phyloP scores from a whole-genome alignment of 148 eudicot species.

The Limonium bicolor region DNA sequence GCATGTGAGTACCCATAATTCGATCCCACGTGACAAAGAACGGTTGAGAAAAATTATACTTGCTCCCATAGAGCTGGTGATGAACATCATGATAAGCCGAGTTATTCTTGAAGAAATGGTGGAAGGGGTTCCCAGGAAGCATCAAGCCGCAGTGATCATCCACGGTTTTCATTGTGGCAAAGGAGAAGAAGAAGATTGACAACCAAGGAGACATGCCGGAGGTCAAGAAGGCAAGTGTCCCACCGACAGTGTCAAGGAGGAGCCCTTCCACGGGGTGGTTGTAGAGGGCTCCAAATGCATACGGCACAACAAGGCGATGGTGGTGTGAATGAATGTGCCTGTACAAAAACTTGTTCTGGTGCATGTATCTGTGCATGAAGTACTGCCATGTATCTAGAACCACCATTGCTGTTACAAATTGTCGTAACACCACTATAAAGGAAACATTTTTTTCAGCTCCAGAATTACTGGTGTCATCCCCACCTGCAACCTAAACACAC shows the following conservation, averaged over 20 bases:
- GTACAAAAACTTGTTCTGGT: constrained; percentile 69
- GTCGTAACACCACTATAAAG: constrained; percentile 25
- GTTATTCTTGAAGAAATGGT: constrained; percentile 56
- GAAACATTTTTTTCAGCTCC: constrained; percentile 19
- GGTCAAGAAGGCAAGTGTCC: constrained; percentile 47
- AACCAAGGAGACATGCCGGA: constrained; percentile 75
- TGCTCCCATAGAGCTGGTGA: constrained; percentile 84
- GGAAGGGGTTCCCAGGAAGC: constrained; percentile 82
- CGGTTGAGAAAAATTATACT: constrained; percentile 84
- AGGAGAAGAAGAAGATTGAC: constrained; percentile 74
- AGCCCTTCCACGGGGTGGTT: constrained; percentile 75
- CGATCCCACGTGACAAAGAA: constrained; percentile 84
- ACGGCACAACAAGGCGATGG: constrained; percentile 78
- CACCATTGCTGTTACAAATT: constrained; percentile 53
- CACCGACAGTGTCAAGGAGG: constrained; percentile 55
- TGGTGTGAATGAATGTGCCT: constrained; percentile 77
- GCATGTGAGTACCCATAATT: constrained; percentile 94
- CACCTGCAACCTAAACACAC: constrained; percentile 51
- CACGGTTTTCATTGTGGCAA: constrained; percentile 80
- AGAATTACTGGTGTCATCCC: constrained; percentile 25
- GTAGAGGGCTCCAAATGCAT: constrained; percentile 72
- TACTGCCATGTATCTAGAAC: constrained; percentile 91
- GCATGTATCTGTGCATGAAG: constrained; percentile 89
- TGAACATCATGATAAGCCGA: constrained; percentile 91
- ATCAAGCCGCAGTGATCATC: constrained; percentile 90